These are phyloP conservation scores for Tephrocybe sp. DNA, from an alignment of 768 basidiomycete species.

Conservation along the genomic window DNA sequence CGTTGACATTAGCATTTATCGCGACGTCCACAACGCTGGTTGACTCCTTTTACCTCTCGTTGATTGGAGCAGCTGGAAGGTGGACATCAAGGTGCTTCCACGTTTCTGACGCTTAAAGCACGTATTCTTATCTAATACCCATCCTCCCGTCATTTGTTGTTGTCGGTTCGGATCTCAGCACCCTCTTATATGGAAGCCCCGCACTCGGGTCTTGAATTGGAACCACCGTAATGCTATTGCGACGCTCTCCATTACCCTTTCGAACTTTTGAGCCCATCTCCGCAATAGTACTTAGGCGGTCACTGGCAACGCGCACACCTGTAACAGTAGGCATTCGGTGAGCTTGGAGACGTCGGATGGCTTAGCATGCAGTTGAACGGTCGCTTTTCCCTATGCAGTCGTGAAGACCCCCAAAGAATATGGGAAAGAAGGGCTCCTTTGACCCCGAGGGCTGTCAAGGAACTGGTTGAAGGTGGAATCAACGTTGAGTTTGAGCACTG, in stretches of 20 bases:
- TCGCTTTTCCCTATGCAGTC: constrained; percentile 33
- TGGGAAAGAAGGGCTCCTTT: constrained; percentile 90
- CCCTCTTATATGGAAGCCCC: constrained; percentile 9
- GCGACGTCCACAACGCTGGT: background rate
- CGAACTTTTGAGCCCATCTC: background rate
- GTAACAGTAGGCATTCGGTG: constrained; percentile 35
- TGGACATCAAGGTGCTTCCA: background rate
- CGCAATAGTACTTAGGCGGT: background rate
- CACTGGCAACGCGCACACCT: constrained; percentile 4
- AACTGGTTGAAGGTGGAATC: constrained; percentile 59
- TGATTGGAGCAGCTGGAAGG: background rate
- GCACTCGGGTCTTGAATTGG: background rate
- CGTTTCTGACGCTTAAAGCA: background rate
- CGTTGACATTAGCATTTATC: background rate
- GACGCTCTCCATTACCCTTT: background rate
- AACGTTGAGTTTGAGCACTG: constrained; percentile 77
- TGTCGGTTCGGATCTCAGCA: constrained; percentile 15
- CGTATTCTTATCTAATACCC: constrained; percentile 10
- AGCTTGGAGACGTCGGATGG: constrained; percentile 1
- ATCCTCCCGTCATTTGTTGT: constrained; percentile 8
- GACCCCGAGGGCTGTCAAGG: constrained; percentile 70
- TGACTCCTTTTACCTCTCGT: background rate
- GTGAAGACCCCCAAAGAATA: constrained; percentile 76
- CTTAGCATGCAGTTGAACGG: background rate
- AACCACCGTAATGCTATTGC: constrained; percentile 7